These are phyloP conservation scores for Russula emetica DNA, from an alignment of 768 basidiomycete genomes.

Conservation along the genomic window DNA sequence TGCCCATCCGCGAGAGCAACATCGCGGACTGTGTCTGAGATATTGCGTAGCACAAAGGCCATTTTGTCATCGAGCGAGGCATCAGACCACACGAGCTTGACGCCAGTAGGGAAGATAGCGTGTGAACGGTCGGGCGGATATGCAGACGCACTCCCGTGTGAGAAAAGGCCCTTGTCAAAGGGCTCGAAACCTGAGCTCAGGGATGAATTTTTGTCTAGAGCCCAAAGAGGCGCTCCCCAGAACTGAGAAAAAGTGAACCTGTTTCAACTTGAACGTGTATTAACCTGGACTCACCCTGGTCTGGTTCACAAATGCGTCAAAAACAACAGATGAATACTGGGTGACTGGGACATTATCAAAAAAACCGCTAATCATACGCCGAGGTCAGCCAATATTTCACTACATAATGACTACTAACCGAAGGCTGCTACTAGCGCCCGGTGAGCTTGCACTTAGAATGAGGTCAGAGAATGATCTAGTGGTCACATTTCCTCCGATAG, in stretches of 20 bases:
- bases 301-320: conserved; percentile 6
- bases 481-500: not conserved
- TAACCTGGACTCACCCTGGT: not conserved
- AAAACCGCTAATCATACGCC: not conserved
- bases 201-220: not conserved
- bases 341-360: not conserved
- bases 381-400: not conserved
- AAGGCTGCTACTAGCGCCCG: not conserved
- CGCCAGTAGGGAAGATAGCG: conserved; percentile 3
- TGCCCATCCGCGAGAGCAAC: conserved; percentile 27
- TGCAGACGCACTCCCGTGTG: conserved; percentile 16
- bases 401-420: not conserved
- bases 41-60: conserved; percentile 36
- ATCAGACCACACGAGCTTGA: not conserved
- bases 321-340: conserved; percentile 3
- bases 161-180: conserved; percentile 6
- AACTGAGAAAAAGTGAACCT: not conserved
- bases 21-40: not conserved
- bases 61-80: conserved; percentile 40
- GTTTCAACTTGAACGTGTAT: not conserved
- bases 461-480: conserved; percentile 7
- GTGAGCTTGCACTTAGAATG: not conserved
- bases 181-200: not conserved
- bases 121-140: conserved; percentile 21
- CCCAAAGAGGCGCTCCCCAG: not conserved